Evolutionary conservation across 345 rosid genomes (phyloP).

Genomic region (Linum lewisii): DNA sequence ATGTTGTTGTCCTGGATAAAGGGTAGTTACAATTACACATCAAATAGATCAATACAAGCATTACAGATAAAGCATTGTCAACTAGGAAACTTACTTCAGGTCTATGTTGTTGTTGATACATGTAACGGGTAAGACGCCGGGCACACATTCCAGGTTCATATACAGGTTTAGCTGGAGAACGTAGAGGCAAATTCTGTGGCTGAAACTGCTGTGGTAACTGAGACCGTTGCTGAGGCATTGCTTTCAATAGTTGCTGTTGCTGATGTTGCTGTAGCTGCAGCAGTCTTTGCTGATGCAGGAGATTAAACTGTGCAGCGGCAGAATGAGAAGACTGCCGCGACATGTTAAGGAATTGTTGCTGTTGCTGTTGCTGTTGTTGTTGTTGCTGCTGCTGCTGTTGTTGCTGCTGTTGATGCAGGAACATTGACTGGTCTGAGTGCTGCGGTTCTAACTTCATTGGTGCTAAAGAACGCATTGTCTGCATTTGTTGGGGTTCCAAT

Average conservation of each 20-base stretch:
- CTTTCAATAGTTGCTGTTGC: constrained; percentile 6
- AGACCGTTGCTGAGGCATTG: constrained; percentile 6
- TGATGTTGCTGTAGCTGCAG: constrained; percentile 4
- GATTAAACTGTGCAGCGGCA: constrained; percentile 1
- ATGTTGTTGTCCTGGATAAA: constrained; percentile 28
- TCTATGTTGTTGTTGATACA: constrained; percentile 23
- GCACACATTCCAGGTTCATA: constrained; percentile 31
- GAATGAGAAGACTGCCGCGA: constrained; percentile 6
- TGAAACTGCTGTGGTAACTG: constrained; percentile 13
- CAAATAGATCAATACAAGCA: not conserved
- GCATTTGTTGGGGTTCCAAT: constrained; percentile 7
- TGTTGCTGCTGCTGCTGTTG: constrained; percentile 40
- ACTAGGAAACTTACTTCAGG: constrained; percentile 18
- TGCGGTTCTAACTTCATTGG: constrained; percentile 7
- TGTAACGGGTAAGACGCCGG: constrained; percentile 20
- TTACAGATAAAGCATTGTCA: not conserved
- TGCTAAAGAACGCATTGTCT: not conserved
- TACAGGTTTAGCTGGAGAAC: constrained; percentile 19
- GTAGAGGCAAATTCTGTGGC: constrained; percentile 18
- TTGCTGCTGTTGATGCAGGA: constrained; percentile 2
- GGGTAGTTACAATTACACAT: not conserved
- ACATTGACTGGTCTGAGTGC: constrained; percentile 4
- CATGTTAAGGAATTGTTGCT: constrained; percentile 5
- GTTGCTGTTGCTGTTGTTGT: constrained; percentile 23
- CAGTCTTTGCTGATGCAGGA: constrained; percentile 3